phyloP scores from a whole-genome alignment of 768 basidiomycete species.

The Leccinum imitatum region DNA sequence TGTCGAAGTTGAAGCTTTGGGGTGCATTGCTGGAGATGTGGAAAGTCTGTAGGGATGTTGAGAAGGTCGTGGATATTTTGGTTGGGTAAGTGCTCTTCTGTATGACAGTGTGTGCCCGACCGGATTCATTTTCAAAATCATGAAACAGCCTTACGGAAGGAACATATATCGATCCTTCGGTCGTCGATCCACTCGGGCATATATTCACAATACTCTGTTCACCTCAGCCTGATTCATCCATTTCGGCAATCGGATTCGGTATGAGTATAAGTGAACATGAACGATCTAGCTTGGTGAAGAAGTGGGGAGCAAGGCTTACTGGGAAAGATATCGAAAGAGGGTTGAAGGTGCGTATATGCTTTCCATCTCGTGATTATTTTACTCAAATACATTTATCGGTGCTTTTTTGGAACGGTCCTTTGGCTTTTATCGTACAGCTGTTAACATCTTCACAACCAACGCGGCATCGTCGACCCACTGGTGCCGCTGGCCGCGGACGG shows the following conservation, averaged over 20 bases:
- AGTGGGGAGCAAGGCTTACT: conserved; percentile 82
- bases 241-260: not conserved
- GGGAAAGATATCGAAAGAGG: conserved; percentile 67
- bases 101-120: not conserved
- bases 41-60: conserved; percentile 21
- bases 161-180: conserved; percentile 22
- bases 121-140: not conserved
- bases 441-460: conserved; percentile 20
- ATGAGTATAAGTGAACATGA: conserved; percentile 26
- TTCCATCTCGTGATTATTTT: not conserved
- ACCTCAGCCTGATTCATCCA: conserved; percentile 6
- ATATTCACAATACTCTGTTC: conserved; percentile 28
- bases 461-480: conserved; percentile 23
- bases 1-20: conserved; percentile 23
- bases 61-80: conserved; percentile 24
- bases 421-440: conserved; percentile 11
- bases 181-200: conserved; percentile 28
- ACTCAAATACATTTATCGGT: not conserved
- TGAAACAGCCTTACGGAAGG: conserved; percentile 27
- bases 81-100: conserved; percentile 22
- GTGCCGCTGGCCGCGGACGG: conserved; percentile 17
- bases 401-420: not conserved
- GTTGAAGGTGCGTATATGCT: conserved; percentile 51
- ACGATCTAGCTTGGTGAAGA: conserved; percentile 60
- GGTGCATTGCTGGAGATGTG: conserved; percentile 29